Conservation (phyloP, 2,329 filamentous ascomycete species). For the Fusarium sp. region DNA sequence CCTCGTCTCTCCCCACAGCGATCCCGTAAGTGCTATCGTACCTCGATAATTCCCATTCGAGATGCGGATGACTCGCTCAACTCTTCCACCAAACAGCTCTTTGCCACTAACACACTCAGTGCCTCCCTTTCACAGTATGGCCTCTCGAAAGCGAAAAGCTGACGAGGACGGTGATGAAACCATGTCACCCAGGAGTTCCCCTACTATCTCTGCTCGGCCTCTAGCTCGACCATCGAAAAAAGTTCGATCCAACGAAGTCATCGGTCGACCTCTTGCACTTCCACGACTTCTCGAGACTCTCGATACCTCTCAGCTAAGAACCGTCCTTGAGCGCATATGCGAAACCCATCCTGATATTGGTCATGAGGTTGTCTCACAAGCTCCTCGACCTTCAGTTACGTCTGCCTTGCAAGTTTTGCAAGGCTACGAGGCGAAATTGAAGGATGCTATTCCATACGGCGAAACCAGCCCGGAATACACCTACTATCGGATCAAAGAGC, state of each 20-base stretch:
- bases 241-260: slow-evolving; percentile 69
- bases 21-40: slow-evolving; percentile 56
- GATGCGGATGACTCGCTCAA: not conserved
- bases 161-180: slow-evolving; percentile 84
- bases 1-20: slow-evolving; percentile 63
- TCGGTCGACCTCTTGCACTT: slow-evolving; percentile 63
- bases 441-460: slow-evolving; percentile 84
- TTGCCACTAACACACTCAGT: slow-evolving; percentile 44
- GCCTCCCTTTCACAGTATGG: slow-evolving; percentile 62
- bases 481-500: slow-evolving; percentile 89
- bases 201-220: slow-evolving; percentile 73
- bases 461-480: slow-evolving; percentile 89
- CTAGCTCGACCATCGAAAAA: slow-evolving; percentile 74
- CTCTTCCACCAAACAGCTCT: not conserved
- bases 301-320: slow-evolving; percentile 82
- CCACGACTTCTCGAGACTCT: slow-evolving; percentile 91
- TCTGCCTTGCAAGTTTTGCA: slow-evolving; percentile 82
- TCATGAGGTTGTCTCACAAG: slow-evolving; percentile 81
- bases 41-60: not conserved
- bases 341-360: slow-evolving; percentile 87
- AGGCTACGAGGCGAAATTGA: slow-evolving; percentile 82
- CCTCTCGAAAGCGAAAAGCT: slow-evolving; percentile 83
- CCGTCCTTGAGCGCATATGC: slow-evolving; percentile 89
- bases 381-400: slow-evolving; percentile 84
- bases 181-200: slow-evolving; percentile 84